phyloP scores from a whole-genome alignment of 768 basidiomycete species.

The Sporobolomyces phaffii region DNA sequence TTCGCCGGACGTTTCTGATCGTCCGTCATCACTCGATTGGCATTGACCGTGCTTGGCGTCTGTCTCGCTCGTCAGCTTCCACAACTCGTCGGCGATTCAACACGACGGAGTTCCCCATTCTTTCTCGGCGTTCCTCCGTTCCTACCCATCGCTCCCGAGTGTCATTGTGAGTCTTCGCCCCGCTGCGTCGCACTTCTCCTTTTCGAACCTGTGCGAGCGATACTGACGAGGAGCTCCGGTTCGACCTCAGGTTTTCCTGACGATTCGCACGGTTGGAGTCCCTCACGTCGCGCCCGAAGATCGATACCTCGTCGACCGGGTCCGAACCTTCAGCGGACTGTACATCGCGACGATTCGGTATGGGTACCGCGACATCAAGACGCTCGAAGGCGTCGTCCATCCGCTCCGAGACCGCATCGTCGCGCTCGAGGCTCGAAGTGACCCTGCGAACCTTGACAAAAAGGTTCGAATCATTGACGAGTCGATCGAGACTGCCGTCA shows the following conservation, averaged over 20 bases:
- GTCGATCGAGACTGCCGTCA: slow-evolving; percentile 49
- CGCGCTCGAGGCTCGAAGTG: slow-evolving; percentile 51
- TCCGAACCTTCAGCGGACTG: slow-evolving; percentile 54
- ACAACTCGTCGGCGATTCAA: slow-evolving; percentile 25
- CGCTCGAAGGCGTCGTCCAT: slow-evolving; percentile 47
- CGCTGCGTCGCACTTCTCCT: too few species aligned
- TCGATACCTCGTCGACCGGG: slow-evolving; percentile 58
- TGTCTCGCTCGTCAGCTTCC: slow-evolving; percentile 2
- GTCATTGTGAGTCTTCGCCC: slow-evolving; percentile 44
- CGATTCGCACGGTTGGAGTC: slow-evolving; percentile 55
- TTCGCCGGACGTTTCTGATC: too few species aligned
- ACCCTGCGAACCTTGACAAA: slow-evolving; percentile 46
- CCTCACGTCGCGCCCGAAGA: slow-evolving; percentile 51
- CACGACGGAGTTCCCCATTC: slow-evolving; percentile 59
- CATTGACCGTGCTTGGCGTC: too few species aligned
- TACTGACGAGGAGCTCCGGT: background rate
- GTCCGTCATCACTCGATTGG: too few species aligned
- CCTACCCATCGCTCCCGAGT: slow-evolving; percentile 64
- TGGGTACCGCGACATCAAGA: slow-evolving; percentile 61
- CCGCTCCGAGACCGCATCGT: slow-evolving; percentile 54
- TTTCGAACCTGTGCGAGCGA: background rate
- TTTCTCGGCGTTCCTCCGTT: slow-evolving; percentile 60
- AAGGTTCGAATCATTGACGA: slow-evolving; percentile 50
- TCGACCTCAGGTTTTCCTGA: slow-evolving; percentile 58
- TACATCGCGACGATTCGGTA: slow-evolving; percentile 42